A percentile compares a stretch with the other conserved stretches of the same genome.
These are phyloP conservation scores for Paecilomyces variotii DNA, from an alignment of 2,329 filamentous ascomycete species.

Conservation along the genomic window DNA sequence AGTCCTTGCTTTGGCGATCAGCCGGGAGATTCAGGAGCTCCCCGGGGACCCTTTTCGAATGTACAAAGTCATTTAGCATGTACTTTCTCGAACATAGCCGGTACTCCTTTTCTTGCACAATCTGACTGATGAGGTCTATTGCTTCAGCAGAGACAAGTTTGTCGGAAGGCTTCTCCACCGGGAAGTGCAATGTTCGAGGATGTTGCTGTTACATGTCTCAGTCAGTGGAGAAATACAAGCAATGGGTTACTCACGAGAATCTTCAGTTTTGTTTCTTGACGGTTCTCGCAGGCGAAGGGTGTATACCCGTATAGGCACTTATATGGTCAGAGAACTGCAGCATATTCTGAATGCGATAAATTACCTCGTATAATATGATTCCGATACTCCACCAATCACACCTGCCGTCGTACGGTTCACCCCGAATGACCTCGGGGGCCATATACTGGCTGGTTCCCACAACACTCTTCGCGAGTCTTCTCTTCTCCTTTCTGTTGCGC, in stretches of 20 bases:
- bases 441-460: slow-evolving; percentile 98
- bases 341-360: slow-evolving; percentile 7
- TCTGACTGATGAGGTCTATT: slow-evolving; percentile 64
- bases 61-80: slow-evolving; percentile 52
- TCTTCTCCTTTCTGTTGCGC: slow-evolving; percentile 61
- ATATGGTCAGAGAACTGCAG: background rate
- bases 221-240: background rate
- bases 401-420: slow-evolving; percentile 77
- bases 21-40: slow-evolving; percentile 23
- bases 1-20: slow-evolving; percentile 27
- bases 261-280: slow-evolving; percentile 76
- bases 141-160: slow-evolving; percentile 59
- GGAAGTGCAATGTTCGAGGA: slow-evolving; percentile 62
- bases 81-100: slow-evolving; percentile 74
- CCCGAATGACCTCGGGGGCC: slow-evolving; percentile 85
- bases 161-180: slow-evolving; percentile 45
- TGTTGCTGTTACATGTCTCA: slow-evolving; percentile 52
- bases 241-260: slow-evolving; percentile 56
- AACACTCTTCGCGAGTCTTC: slow-evolving; percentile 70
- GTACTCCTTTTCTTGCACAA: slow-evolving; percentile 66
- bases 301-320: slow-evolving; percentile 83
- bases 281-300: slow-evolving; percentile 75
- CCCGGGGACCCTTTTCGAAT: slow-evolving; percentile 20
- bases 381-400: slow-evolving; percentile 98
- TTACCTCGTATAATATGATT: slow-evolving; percentile 78